Conservation (phyloP, 2,329 filamentous ascomycete genomes). For the Nannizziopsis barbatae region DNA sequence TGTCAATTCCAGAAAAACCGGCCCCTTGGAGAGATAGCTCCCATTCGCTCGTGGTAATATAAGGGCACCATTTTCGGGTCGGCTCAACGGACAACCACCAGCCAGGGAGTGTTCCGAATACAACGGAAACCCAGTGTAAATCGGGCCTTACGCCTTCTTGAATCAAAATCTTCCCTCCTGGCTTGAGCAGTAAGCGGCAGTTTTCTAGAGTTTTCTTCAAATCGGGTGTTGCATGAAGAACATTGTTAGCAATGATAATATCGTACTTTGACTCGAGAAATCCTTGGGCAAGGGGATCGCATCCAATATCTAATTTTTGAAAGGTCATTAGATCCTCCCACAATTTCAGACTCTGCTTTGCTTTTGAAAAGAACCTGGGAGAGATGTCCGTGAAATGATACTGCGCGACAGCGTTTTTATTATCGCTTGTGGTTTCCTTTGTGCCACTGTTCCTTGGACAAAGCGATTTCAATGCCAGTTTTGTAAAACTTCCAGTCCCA, state of each 20-base stretch:
- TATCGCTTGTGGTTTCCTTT: constrained; percentile 14
- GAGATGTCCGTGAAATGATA: constrained; percentile 43
- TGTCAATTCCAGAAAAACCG: constrained; percentile 9
- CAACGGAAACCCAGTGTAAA: constrained; percentile 15
- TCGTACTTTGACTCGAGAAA: constrained; percentile 28
- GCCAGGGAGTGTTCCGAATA: constrained; percentile 16
- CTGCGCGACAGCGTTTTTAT: no score
- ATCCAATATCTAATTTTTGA: constrained; percentile 27
- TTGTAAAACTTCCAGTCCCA: constrained; percentile 37
- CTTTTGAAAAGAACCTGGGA: constrained; percentile 33
- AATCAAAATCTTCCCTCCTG: constrained; percentile 29
- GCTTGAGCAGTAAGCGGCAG: constrained; percentile 29
- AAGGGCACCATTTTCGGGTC: constrained; percentile 6
- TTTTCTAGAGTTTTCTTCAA: constrained; percentile 25
- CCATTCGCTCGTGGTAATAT: constrained; percentile 4
- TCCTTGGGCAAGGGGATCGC: constrained; percentile 26
- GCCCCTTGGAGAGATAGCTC: background rate
- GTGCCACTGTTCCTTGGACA: constrained; percentile 10
- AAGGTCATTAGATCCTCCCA: constrained; percentile 26
- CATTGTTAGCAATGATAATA: constrained; percentile 30
- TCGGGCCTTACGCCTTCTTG: constrained; percentile 22
- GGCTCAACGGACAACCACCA: constrained; percentile 18
- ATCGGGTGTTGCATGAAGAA: constrained; percentile 30
- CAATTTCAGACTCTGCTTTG: constrained; percentile 22
- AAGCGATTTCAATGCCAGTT: constrained; percentile 26